Base-by-base conservation (phyloP, 306 rosid species). In the Quercus wislizeni region DNA sequence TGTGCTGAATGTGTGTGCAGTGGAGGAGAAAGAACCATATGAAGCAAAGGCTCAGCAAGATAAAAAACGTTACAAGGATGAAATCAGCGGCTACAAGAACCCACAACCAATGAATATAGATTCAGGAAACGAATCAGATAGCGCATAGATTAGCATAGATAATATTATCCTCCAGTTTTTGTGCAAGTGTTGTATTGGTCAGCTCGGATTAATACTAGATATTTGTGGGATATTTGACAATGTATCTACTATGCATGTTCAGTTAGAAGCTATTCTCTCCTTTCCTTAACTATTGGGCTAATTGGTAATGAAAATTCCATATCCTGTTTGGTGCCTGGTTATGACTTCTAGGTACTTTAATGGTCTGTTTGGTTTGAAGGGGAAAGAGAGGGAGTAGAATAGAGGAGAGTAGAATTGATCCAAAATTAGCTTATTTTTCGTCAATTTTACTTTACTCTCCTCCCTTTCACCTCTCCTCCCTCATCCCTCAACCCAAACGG, bases 1-100 rank as follows among this genome's bases (percentile, higher is more conserved):
- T 49, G 70, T 87, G 81, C 71, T 25, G 59, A 81, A 79, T 77
- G 21, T 43, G 14, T 25, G 71, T 75, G 35, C 88, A 89, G 92
- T 21, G 4, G 92, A 87, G 80, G 92, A 89, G 81, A 89, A 89
- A 78, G 92, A 89, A 74, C 90, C 89, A 1, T 85, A 81, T 19
- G 99, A 96, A 82, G 96, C 89, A 5, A 96, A 90, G 89, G 97
- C 99, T 82, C 94, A 82, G 13, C 94, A 83, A 15, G 99, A 96
- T 86, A 93, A 96, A 81, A 80, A 85, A 69, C 98, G 99, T 38
- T 96, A 93, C 89, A 86, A 83, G 92, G 99, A 91, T 55, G 96
- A 91, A 88, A 88, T 96, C 75, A 93, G 87, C 81, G 99, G 94
- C 63, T 96, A 96, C 87, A 95, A 89, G 92, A 95, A 93, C 81